Evolutionary conservation across 2,329 filamentous ascomycete species (phyloP).

Genomic region (Cadophora sp.): DNA sequence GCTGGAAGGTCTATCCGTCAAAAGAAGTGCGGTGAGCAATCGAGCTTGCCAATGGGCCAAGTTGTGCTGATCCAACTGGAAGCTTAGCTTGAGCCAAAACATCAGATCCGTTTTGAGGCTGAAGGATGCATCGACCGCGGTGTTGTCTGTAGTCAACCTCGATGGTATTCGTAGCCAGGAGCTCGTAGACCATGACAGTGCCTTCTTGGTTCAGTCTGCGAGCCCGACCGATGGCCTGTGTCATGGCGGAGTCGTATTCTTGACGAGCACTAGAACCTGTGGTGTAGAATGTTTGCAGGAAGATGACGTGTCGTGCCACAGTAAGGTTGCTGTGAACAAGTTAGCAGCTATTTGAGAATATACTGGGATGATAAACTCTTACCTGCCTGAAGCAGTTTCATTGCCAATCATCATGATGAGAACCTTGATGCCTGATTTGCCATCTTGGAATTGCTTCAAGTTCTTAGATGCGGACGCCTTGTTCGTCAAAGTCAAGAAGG

Average conservation of each 20-base stretch:
- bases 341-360: neutral
- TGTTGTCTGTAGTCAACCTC: constrained; percentile 32
- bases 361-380: constrained; percentile 45
- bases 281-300: constrained; percentile 61
- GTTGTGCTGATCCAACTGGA: too few relatives aligned
- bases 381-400: constrained; percentile 66
- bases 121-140: constrained; percentile 11
- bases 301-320: constrained; percentile 69
- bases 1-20: neutral
- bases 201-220: constrained; percentile 64
- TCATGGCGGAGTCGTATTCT: constrained; percentile 63
- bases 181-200: constrained; percentile 60
- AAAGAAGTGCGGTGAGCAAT: neutral
- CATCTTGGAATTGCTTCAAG: constrained; percentile 51
- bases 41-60: neutral
- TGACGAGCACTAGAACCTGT: constrained; percentile 51
- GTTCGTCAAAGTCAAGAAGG: constrained; percentile 47
- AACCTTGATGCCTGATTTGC: constrained; percentile 47
- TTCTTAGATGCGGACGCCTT: constrained; percentile 44
- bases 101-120: neutral
- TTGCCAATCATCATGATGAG: constrained; percentile 63
- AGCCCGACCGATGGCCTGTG: constrained; percentile 67
- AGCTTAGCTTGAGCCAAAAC: neutral
- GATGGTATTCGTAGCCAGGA: constrained; percentile 35
- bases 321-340: constrained; percentile 60